Conservation (phyloP, 371 early-diverging fungal genomes). For the Circinella minor region DNA sequence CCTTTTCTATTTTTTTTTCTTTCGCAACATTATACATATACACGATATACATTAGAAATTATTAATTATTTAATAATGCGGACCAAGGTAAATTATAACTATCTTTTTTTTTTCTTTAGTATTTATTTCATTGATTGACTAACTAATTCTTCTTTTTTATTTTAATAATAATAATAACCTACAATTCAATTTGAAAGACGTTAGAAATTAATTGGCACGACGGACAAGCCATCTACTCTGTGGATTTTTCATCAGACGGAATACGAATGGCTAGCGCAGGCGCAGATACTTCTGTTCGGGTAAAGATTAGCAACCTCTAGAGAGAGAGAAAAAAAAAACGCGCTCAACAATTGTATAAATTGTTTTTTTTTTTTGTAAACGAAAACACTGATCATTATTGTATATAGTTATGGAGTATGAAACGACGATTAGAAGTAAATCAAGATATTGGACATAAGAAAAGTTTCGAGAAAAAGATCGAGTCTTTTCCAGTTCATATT, state of each 20-base stretch:
- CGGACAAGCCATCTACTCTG: conserved; percentile 86
- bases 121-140: not conserved
- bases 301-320: conserved; percentile 37
- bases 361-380: not conserved
- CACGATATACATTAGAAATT: not conserved
- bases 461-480: conserved; percentile 16
- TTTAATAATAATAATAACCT: not conserved
- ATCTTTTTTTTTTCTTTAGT: not conserved
- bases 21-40: not conserved
- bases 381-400: not conserved
- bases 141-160: not conserved
- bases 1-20: not conserved
- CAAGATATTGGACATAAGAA: conserved; percentile 8
- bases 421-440: conserved; percentile 26
- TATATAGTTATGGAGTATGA: conserved; percentile 73
- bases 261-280: conserved; percentile 89
- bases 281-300: conserved; percentile 88
- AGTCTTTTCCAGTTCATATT: conserved; percentile 57
- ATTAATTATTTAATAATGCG: not conserved
- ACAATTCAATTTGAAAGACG: conserved; percentile 40
- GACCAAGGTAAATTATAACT: not conserved
- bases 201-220: conserved; percentile 96
- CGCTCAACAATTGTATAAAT: no score
- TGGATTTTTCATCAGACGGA: conserved; percentile 83
- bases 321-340: not conserved